A percentile compares a stretch with the other conserved stretches of the same genome.
phyloP scores from a whole-genome alignment of 768 basidiomycete species.

The Trametes sanguinea region DNA sequence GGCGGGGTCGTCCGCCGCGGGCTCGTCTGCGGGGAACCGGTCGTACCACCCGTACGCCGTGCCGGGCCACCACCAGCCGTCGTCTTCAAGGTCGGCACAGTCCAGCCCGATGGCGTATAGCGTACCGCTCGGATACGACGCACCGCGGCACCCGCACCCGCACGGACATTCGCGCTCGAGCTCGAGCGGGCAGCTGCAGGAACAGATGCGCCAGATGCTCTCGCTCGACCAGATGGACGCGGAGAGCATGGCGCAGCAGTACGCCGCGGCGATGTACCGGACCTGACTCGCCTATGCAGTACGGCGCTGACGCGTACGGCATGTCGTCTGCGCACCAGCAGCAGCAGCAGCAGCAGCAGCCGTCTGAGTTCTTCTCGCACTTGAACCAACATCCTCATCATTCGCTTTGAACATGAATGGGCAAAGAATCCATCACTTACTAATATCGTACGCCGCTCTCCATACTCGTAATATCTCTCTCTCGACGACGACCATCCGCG shows the following conservation, averaged over 20 bases:
- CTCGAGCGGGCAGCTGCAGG: conserved; percentile 30
- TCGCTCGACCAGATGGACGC: conserved; percentile 26
- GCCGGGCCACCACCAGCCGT: conserved; percentile 23
- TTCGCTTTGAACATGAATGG: conserved; percentile 13
- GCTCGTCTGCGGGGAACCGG: conserved; percentile 20
- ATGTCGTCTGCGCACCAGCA: conserved; percentile 8
- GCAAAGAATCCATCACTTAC: neutral
- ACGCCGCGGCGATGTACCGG: conserved; percentile 14
- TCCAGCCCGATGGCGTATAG: conserved; percentile 48
- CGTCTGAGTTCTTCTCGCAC: conserved; percentile 15
- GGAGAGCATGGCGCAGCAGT: conserved; percentile 20
- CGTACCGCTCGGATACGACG: conserved; percentile 45
- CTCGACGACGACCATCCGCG: neutral
- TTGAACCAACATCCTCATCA: conserved; percentile 15
- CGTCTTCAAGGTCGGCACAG: conserved; percentile 32
- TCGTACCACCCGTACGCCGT: conserved; percentile 39
- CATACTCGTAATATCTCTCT: neutral
- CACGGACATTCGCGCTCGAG: conserved; percentile 31
- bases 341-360: conserved; percentile 6
- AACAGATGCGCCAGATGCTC: conserved; percentile 32
- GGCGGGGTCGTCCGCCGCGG: conserved; percentile 22
- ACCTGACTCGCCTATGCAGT: conserved; percentile 22
- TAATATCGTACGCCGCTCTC: neutral
- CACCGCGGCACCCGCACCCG: conserved; percentile 18
- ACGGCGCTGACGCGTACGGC: conserved; percentile 9